Percentiles rank a stretch among this genome's conserved stretches.
These are phyloP conservation scores for Pterocarpus santalinus DNA, from an alignment of 306 rosid species.

Conservation along the genomic window DNA sequence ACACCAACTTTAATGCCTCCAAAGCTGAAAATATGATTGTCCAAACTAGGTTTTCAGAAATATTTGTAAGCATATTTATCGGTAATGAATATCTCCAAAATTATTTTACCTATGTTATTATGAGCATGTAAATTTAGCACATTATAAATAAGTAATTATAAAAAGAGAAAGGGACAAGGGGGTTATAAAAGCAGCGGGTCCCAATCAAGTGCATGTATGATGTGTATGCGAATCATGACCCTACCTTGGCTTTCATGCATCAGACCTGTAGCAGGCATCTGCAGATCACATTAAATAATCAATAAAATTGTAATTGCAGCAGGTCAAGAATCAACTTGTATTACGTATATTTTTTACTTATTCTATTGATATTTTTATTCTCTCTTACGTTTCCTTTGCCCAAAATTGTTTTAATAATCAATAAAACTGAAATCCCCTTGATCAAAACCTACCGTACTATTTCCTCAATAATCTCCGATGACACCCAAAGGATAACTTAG, in stretches of 20 bases:
- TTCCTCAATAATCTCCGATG: slow-evolving; percentile 36
- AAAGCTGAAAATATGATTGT: slow-evolving; percentile 24
- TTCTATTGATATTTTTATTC: background rate
- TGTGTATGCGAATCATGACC: slow-evolving; percentile 46
- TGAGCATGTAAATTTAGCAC: slow-evolving; percentile 16
- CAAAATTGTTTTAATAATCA: background rate
- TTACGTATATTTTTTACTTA: background rate
- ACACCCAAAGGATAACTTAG: slow-evolving; percentile 28
- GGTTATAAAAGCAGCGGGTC: slow-evolving; percentile 45
- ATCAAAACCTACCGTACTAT: slow-evolving; percentile 3
- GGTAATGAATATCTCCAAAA: background rate
- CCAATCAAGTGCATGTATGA: slow-evolving; percentile 57
- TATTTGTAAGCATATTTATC: background rate
- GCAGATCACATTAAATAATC: background rate
- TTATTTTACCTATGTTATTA: background rate
- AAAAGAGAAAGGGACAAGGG: background rate
- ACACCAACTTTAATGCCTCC: slow-evolving; percentile 77
- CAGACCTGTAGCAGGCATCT: slow-evolving; percentile 35
- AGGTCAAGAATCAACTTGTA: slow-evolving; percentile 13
- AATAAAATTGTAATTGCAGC: slow-evolving; percentile 7
- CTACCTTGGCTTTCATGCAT: slow-evolving; percentile 47
- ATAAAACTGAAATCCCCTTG: background rate
- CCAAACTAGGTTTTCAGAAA: background rate
- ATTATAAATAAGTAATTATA: background rate
- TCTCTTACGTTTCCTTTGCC: background rate